Evolutionary conservation across 495 filamentous ascomycete genomes (phyloP), one percentile per base, ranked within the genome.

Genomic region (Penicillium parvum): DNA sequence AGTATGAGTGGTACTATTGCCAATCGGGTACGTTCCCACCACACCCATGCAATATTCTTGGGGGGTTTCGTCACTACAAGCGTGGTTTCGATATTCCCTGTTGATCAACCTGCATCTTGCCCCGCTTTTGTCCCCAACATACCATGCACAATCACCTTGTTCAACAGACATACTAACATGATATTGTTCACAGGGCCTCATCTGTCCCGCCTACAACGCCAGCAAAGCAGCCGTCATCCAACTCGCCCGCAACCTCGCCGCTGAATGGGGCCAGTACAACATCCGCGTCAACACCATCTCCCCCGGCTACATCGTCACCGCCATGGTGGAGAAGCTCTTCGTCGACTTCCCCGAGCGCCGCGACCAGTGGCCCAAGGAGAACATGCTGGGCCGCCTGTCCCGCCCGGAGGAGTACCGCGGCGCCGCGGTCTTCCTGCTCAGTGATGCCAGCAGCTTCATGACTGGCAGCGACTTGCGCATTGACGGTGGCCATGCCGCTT

Each of bases 281-380:
- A 96, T 97, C 62, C 85, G 91, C 3, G 90, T 96, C 47, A 97
- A 97, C 70, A 94, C 90, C 28, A 83, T 96, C 53, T 95, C 88
- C 10, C 91, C 91, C 0, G 91, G 91, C 22, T 97, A 97, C 60
- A 96, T 96, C 50, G 80, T 92, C 38, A 95, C 90, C n/a, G 76
- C 78, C 22, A 94, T 95, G 89, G 88, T 91, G 8, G 81, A 85
- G 57, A 76, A 80, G 32, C 72, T 95, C 21, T 91, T 95, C 51
- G 68, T 82, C 29, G 58, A 82, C 37, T 86, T 73, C 53, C 87
- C 88, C 5, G 88, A 95, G 65, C 76, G 88, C 25, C 71, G 71
- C 43, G 74, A 77, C 18, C 80, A 84, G 36, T 96, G 90, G 90
- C 80, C 86, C 32, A 82, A 77, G 54, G 81, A 90, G 58, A 95